phyloP scores from a whole-genome alignment of 768 basidiomycete genomes.

The Lanmaoa pseudosensibilis region DNA sequence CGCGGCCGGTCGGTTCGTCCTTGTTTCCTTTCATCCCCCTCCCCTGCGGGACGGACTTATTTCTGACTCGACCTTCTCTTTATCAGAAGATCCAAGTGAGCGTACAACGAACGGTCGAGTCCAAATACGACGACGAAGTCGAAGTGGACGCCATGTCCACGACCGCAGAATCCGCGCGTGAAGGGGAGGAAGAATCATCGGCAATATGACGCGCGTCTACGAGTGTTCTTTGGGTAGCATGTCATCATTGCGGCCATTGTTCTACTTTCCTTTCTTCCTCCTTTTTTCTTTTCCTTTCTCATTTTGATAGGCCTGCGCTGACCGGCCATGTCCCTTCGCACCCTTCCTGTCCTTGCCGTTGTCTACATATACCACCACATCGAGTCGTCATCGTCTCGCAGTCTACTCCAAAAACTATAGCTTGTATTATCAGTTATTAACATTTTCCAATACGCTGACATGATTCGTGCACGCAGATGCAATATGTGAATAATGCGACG shows the following conservation, averaged over 20 bases:
- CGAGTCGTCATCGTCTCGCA: too few species aligned
- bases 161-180: neutral
- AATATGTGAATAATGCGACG: neutral
- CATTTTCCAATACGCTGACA: neutral
- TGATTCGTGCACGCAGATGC: too few species aligned
- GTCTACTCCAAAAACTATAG: too few species aligned
- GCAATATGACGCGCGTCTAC: too few species aligned
- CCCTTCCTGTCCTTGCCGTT: too few species aligned
- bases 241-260: too few species aligned
- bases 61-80: neutral
- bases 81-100: conserved; percentile 19
- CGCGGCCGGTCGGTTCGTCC: conserved; percentile 10
- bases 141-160: neutral
- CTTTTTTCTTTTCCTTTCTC: too few species aligned
- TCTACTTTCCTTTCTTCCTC: too few species aligned
- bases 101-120: conserved; percentile 16
- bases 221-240: too few species aligned
- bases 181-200: neutral
- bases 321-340: too few species aligned
- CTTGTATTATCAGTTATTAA: neutral
- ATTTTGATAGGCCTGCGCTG: too few species aligned
- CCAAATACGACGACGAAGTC: conserved; percentile 13
- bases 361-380: too few species aligned
- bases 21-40: neutral
- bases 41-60: neutral